Conservation (phyloP, 2,329 filamentous ascomycete species). For the Amauroascus verrucosus region DNA sequence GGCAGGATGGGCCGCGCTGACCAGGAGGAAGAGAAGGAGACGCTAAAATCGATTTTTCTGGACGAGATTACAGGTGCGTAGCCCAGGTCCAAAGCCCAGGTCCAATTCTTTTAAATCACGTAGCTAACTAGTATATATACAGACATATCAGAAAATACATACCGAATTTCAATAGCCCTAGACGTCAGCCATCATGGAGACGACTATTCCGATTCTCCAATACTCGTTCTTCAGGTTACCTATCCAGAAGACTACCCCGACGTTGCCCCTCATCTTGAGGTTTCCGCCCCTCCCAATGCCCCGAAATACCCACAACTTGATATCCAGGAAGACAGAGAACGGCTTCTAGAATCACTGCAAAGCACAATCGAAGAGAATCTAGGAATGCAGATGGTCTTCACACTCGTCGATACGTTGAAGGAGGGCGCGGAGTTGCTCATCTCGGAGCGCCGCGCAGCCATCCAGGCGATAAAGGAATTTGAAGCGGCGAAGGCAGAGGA, state of each 20-base stretch:
- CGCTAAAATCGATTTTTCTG: constrained; percentile 95
- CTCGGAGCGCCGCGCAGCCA: constrained; percentile 57
- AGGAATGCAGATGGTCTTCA: constrained; percentile 97
- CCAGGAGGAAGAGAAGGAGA: constrained; percentile 89
- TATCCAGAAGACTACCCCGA: constrained; percentile 91
- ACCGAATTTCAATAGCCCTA: constrained; percentile 73
- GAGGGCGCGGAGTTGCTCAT: constrained; percentile 84
- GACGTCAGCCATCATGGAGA: constrained; percentile 60
- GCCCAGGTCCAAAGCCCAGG: neutral
- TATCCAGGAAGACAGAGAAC: constrained; percentile 66
- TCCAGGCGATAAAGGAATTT: constrained; percentile 44
- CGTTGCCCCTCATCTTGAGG: constrained; percentile 68
- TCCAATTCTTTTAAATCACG: too few relatives aligned
- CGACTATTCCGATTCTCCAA: constrained; percentile 52
- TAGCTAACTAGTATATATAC: constrained; percentile 13
- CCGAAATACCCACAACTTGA: constrained; percentile 63
- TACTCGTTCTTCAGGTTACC: constrained; percentile 69
- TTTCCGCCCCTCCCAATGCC: constrained; percentile 62
- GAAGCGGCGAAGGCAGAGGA: constrained; percentile 57
- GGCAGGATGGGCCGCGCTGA: constrained; percentile 56
- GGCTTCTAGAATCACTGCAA: constrained; percentile 59
- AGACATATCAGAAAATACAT: constrained; percentile 88
- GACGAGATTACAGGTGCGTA: constrained; percentile 81
- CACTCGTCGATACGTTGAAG: constrained; percentile 75
- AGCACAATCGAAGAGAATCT: constrained; percentile 81